A percentile compares a stretch with the other conserved stretches of the same genome.
phyloP scores from a whole-genome alignment of 2,329 filamentous ascomycete species.

The Stagonosporopsis chrysanthemi region DNA sequence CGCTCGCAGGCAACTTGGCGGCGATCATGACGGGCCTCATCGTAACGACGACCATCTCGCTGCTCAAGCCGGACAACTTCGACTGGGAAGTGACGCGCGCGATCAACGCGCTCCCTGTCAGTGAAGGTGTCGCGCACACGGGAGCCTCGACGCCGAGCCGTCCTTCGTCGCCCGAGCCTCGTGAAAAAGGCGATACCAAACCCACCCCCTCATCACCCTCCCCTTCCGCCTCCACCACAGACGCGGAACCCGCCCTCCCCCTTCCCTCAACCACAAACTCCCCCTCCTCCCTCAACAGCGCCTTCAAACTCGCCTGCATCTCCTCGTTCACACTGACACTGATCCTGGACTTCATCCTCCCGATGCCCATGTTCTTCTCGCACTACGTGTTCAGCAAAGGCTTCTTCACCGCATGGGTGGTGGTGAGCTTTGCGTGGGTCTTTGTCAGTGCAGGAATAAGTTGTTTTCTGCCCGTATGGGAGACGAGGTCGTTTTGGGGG shows the following conservation, averaged over 20 bases:
- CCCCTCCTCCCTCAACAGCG: slow-evolving; percentile 40
- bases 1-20: slow-evolving; percentile 50
- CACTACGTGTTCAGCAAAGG: slow-evolving; percentile 51
- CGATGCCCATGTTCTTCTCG: slow-evolving; percentile 54
- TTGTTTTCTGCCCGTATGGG: slow-evolving; percentile 53
- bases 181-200: slow-evolving; percentile 1
- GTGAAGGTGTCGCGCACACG: slow-evolving; percentile 19
- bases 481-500: slow-evolving; percentile 40
- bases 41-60: slow-evolving; percentile 45
- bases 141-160: slow-evolving; percentile 10
- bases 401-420: slow-evolving; percentile 54
- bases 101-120: slow-evolving; percentile 43
- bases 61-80: slow-evolving; percentile 48
- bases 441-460: slow-evolving; percentile 52
- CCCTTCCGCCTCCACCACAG: not conserved
- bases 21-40: slow-evolving; percentile 46
- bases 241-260: not conserved
- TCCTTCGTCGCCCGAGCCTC: slow-evolving; percentile 6
- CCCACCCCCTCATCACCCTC: not conserved
- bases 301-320: slow-evolving; percentile 50
- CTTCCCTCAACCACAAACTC: slow-evolving; percentile 35
- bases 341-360: slow-evolving; percentile 51
- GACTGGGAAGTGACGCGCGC: slow-evolving; percentile 51
- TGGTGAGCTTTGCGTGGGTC: slow-evolving; percentile 54
- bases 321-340: slow-evolving; percentile 50